Conservation (phyloP, 140 eudicot genomes). For the Cichorium intybus region DNA sequence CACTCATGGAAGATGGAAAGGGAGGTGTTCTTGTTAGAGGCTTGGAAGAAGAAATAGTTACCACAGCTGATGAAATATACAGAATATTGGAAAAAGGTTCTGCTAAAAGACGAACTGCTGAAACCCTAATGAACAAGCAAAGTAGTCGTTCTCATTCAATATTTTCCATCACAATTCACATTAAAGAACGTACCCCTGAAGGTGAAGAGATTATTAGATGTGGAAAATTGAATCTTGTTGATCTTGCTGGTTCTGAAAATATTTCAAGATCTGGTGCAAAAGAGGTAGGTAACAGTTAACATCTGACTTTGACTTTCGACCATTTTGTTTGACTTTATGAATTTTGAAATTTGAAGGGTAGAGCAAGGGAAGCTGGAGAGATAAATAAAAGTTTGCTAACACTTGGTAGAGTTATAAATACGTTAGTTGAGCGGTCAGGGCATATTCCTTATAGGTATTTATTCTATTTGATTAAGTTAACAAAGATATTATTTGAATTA, state of each 20-base stretch:
- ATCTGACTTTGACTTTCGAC: no score
- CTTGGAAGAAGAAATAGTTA: conserved; percentile 83
- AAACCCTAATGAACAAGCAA: conserved; percentile 89
- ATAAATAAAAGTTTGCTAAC: conserved; percentile 91
- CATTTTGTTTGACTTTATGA: neutral
- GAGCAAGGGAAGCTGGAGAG: conserved; percentile 98
- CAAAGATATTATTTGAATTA: neutral
- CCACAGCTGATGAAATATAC: conserved; percentile 84
- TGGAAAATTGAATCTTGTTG: conserved; percentile 92
- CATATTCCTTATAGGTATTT: conserved; percentile 82
- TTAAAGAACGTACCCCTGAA: conserved; percentile 89
- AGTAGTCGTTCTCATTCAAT: conserved; percentile 94
- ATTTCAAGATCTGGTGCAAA: conserved; percentile 95
- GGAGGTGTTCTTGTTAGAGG: conserved; percentile 96
- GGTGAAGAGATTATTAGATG: conserved; percentile 96
- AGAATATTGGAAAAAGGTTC: conserved; percentile 90
- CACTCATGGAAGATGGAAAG: conserved; percentile 96
- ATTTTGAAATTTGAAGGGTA: conserved; percentile 44
- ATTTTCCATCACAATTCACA: conserved; percentile 88
- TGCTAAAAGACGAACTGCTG: conserved; percentile 96
- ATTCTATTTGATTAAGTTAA: neutral
- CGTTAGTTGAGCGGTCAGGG: conserved; percentile 87
- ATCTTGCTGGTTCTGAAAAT: conserved; percentile 97
- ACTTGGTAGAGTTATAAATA: conserved; percentile 83
- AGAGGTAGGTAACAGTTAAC: conserved; percentile 60